These are phyloP conservation scores for Agrostemma githago DNA, from an alignment of 148 eudicot genomes.

Conservation along the genomic window DNA sequence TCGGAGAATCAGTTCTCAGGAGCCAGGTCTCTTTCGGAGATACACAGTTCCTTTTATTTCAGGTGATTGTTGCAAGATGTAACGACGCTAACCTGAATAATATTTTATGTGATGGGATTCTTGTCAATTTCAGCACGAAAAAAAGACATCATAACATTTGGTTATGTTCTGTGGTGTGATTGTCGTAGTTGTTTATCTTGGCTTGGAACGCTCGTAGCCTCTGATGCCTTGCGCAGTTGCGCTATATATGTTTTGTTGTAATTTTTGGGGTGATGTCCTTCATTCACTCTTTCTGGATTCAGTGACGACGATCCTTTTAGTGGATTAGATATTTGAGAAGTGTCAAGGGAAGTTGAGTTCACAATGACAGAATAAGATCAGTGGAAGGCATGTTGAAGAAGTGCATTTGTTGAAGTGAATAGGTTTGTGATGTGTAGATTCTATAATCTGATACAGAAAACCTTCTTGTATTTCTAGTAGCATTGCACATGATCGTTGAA, in stretches of 20 bases:
- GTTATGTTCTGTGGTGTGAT: not conserved
- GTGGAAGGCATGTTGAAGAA: not conserved
- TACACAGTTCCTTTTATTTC: not conserved
- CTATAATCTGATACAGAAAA: not conserved
- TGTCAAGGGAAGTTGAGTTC: not conserved
- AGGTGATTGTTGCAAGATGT: constrained; percentile 17
- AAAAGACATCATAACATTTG: not conserved
- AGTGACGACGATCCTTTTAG: not conserved
- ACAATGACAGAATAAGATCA: not conserved
- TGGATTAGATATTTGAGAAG: not conserved
- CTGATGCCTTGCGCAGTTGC: not conserved
- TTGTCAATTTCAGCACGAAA: not conserved
- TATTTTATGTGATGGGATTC: constrained; percentile 5
- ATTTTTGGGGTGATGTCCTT: not conserved
- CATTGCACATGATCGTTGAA: not conserved
- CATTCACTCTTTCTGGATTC: not conserved
- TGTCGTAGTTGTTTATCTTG: not conserved
- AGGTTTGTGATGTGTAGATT: too few species aligned
- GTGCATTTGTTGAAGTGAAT: too few species aligned
- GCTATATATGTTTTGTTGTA: not conserved
- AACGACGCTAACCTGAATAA: not conserved
- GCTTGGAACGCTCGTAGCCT: not conserved
- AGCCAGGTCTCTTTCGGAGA: not conserved
- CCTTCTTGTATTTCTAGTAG: not conserved
- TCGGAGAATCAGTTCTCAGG: constrained; percentile 6